These are phyloP conservation scores for Lizonia empirigonia DNA, from an alignment of 2,329 filamentous ascomycete genomes.

Conservation along the genomic window DNA sequence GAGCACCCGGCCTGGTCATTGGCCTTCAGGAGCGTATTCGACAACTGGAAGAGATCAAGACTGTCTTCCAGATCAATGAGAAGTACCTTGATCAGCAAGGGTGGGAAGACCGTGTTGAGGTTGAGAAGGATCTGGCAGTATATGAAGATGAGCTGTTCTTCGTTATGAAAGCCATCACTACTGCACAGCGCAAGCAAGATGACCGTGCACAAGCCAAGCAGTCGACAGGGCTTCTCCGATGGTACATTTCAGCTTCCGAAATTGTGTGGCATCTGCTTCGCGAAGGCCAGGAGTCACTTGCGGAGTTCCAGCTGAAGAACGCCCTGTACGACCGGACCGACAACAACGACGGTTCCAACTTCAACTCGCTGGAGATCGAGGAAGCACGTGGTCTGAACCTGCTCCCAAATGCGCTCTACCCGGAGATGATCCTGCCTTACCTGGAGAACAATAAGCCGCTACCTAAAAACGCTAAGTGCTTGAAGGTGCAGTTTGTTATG, in stretches of 20 bases:
- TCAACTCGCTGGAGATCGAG: slow-evolving; percentile 88
- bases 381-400: slow-evolving; percentile 89
- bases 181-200: slow-evolving; percentile 83
- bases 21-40: slow-evolving; percentile 90
- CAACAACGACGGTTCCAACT: slow-evolving; percentile 95
- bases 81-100: slow-evolving; percentile 84
- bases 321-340: slow-evolving; percentile 94
- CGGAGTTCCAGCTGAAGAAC: slow-evolving; percentile 90
- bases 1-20: slow-evolving; percentile 90
- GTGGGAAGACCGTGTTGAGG: slow-evolving; percentile 86
- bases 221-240: slow-evolving; percentile 80
- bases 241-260: slow-evolving; percentile 92
- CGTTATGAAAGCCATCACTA: slow-evolving; percentile 99
- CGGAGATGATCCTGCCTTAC: slow-evolving; percentile 93
- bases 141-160: slow-evolving; percentile 99
- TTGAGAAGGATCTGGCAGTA: slow-evolving; percentile 85
- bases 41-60: slow-evolving; percentile 94
- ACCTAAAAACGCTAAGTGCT: slow-evolving; percentile 75
- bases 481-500: slow-evolving; percentile 97
- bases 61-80: slow-evolving; percentile 91
- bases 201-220: slow-evolving; percentile 67
- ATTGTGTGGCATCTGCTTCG: slow-evolving; percentile 97
- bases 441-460: slow-evolving; percentile 64
- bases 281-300: slow-evolving; percentile 82
- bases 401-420: slow-evolving; percentile 87